A percentile compares a stretch with the other conserved stretches of the same genome.
Conservation (phyloP, 768 basidiomycete genomes). For the Lentinula edodes region DNA sequence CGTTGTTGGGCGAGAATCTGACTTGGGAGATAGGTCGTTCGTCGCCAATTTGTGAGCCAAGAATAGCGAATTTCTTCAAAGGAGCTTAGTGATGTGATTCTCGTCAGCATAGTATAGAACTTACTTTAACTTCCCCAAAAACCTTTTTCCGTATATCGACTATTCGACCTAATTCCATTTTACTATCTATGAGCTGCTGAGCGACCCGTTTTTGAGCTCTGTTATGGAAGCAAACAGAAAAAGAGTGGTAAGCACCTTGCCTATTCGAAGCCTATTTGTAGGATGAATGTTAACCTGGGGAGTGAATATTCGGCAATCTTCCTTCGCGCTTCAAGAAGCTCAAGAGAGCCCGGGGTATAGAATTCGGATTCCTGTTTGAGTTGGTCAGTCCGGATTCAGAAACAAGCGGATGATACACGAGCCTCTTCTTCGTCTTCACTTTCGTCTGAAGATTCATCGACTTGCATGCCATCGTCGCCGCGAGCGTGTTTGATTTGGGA, state of each 20-base stretch:
- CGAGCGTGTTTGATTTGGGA: constrained; percentile 90
- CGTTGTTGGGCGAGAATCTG: constrained; percentile 89
- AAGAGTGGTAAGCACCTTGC: constrained; percentile 72
- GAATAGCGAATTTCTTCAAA: constrained; percentile 75
- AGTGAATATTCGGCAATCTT: constrained; percentile 91
- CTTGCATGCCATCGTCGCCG: constrained; percentile 73
- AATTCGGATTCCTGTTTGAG: constrained; percentile 81
- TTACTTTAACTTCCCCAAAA: constrained; percentile 84
- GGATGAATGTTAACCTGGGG: constrained; percentile 78
- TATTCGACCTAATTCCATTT: constrained; percentile 79
- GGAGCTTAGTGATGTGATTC: background rate
- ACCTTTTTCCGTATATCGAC: constrained; percentile 92
- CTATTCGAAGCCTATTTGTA: constrained; percentile 38
- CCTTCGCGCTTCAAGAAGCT: constrained; percentile 79
- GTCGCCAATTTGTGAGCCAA: constrained; percentile 98
- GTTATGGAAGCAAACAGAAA: constrained; percentile 37
- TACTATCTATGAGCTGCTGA: constrained; percentile 88
- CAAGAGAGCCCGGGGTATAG: constrained; percentile 87
- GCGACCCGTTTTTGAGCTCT: constrained; percentile 95
- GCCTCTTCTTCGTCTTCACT: constrained; percentile 58
- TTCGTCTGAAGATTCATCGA: constrained; percentile 64
- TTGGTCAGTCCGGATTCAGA: background rate
- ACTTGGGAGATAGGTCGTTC: constrained; percentile 92
- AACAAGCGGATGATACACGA: background rate
- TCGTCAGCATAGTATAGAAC: constrained; percentile 11